Percentiles rank a stretch among this genome's conserved stretches.
Evolutionary conservation across 2,329 filamentous ascomycete species (phyloP).

Genomic region (Pezicula carpinea): DNA sequence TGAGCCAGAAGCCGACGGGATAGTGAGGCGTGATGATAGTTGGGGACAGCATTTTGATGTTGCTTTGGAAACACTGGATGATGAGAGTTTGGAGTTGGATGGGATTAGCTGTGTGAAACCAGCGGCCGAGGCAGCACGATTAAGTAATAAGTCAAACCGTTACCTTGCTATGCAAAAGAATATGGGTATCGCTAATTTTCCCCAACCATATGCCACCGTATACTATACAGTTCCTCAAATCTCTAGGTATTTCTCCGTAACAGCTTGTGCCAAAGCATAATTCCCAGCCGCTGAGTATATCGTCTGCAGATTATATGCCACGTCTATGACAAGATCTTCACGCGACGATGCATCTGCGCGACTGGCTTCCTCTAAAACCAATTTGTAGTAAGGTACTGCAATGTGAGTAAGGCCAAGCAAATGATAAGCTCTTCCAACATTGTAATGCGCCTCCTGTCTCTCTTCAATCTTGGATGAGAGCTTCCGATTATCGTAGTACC

Average conservation of each 20-base stretch:
- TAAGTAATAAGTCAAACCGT: too few species aligned
- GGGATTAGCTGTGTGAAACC: not conserved
- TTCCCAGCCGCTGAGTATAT: constrained; percentile 64
- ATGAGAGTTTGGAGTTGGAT: not conserved
- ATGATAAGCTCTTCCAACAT: constrained; percentile 73
- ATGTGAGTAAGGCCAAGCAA: constrained; percentile 68
- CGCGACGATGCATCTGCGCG: constrained; percentile 11
- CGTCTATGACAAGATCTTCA: constrained; percentile 63
- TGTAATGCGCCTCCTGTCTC: constrained; percentile 75
- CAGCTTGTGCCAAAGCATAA: constrained; percentile 48
- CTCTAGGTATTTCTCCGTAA: constrained; percentile 56
- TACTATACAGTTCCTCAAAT: constrained; percentile 14
- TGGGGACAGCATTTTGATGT: not conserved
- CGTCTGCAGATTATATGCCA: constrained; percentile 68
- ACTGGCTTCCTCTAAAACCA: constrained; percentile 38
- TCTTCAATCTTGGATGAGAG: constrained; percentile 33
- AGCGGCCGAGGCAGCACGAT: too few species aligned
- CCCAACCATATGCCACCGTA: too few species aligned
- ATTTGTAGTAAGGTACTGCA: constrained; percentile 65
- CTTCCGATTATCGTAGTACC: constrained; percentile 62
- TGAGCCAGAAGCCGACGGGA: not conserved
- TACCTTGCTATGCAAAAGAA: too few species aligned
- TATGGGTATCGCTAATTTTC: too few species aligned
- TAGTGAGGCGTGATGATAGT: not conserved
- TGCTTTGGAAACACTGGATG: not conserved